Conservation (phyloP, 1,284 basidiomycete species). For the Tausonia pullulans region DNA sequence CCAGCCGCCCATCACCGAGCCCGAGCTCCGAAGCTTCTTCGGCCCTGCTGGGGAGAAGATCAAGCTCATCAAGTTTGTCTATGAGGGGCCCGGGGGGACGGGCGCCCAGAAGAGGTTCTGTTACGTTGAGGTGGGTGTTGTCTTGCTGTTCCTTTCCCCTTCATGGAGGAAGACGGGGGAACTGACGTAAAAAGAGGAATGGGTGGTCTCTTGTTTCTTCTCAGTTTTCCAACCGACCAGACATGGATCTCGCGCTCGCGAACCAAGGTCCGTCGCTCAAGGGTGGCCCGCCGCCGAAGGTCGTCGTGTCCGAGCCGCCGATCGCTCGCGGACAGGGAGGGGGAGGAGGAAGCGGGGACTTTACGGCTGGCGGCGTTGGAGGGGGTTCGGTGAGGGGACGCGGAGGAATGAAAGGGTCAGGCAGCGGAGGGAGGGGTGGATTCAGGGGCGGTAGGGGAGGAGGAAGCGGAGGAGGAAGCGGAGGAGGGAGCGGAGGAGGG, state of each 20-base stretch:
- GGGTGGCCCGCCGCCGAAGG: constrained; percentile 1
- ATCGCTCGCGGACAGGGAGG: not conserved
- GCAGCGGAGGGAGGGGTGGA: not conserved
- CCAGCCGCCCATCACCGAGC: constrained; percentile 47
- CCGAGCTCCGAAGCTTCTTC: constrained; percentile 60
- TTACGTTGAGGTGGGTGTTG: constrained; percentile 59
- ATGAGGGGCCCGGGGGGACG: not conserved
- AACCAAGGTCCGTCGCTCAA: not conserved
- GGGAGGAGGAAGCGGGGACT: not conserved
- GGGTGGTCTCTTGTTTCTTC: no score
- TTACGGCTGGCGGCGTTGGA: not conserved
- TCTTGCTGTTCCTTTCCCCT: not conserved
- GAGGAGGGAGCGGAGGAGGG: not conserved
- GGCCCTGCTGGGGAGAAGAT: constrained; percentile 57
- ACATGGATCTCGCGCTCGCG: constrained; percentile 1
- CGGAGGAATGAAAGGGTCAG: not conserved
- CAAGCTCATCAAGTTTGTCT: constrained; percentile 51
- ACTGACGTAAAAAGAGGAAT: no score
- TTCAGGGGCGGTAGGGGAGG: not conserved
- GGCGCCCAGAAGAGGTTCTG: constrained; percentile 30
- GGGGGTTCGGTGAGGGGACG: not conserved
- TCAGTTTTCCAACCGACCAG: constrained; percentile 4
- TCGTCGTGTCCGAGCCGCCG: not conserved
- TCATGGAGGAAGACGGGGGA: not conserved
- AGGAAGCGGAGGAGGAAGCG: not conserved